phyloP scores from a whole-genome alignment of 2,329 filamentous ascomycete species.

The Xylariales sp. region DNA sequence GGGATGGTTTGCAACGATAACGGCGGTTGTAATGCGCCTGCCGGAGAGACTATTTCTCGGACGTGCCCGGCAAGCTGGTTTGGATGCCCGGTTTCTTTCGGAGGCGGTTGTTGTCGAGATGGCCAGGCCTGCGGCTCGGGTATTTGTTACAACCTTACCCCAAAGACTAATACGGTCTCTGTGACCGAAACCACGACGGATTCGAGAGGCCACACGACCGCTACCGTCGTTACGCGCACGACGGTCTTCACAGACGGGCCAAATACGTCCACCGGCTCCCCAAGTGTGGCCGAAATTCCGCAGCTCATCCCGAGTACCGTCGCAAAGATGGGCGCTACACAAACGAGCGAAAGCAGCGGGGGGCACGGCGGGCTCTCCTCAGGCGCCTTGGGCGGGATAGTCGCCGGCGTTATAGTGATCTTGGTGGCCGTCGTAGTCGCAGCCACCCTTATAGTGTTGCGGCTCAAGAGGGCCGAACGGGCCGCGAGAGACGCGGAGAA shows the following conservation, averaged over 20 bases:
- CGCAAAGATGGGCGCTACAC: constrained; percentile 54
- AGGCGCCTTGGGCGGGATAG: constrained; percentile 63
- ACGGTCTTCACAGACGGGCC: constrained; percentile 49
- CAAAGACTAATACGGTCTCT: constrained; percentile 59
- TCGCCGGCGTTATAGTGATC: constrained; percentile 62
- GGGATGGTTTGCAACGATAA: constrained; percentile 57
- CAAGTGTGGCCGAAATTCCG: constrained; percentile 48
- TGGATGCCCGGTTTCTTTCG: constrained; percentile 62
- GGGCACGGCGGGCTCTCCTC: constrained; percentile 52
- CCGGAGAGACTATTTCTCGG: constrained; percentile 54
- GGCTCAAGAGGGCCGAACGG: constrained; percentile 60
- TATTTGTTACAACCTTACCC: constrained; percentile 61
- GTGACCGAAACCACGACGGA: constrained; percentile 60
- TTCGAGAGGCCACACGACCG: constrained; percentile 53
- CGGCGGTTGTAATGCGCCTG: constrained; percentile 57
- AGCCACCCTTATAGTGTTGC: constrained; percentile 62
- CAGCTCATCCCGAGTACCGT: constrained; percentile 60
- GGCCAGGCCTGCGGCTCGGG: constrained; percentile 61
- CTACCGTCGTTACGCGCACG: constrained; percentile 56
- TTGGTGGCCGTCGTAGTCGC: constrained; percentile 60
- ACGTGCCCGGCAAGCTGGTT: constrained; percentile 60
- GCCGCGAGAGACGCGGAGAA: constrained; percentile 53
- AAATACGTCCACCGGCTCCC: constrained; percentile 44
- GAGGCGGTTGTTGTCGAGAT: constrained; percentile 64
- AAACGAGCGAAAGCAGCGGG: constrained; percentile 41